Conservation (phyloP, 257 asterid genomes). For the Solanum peruvianum region DNA sequence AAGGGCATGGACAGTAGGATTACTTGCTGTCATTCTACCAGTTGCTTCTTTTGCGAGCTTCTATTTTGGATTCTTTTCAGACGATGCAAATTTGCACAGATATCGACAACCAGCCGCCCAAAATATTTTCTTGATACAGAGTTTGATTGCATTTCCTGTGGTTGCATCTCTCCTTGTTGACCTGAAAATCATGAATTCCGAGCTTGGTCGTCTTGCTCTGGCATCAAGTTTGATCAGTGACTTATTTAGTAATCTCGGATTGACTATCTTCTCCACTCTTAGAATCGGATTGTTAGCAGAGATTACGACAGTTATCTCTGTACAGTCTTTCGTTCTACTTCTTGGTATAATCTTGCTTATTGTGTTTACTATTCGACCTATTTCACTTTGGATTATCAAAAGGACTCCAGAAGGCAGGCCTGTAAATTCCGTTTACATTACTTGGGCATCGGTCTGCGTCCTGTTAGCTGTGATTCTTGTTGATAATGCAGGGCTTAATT, state of each 20-base stretch:
- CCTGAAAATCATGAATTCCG: slow-evolving; percentile 71
- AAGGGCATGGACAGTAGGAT: slow-evolving; percentile 78
- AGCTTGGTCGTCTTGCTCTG: slow-evolving; percentile 80
- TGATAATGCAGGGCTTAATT: slow-evolving; percentile 55
- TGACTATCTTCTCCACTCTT: slow-evolving; percentile 24
- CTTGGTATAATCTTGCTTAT: slow-evolving; percentile 22
- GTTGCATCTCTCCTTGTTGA: slow-evolving; percentile 70
- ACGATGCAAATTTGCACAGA: slow-evolving; percentile 1
- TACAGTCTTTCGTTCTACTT: slow-evolving; percentile 26
- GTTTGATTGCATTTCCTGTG: slow-evolving; percentile 59
- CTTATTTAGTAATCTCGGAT: slow-evolving; percentile 30
- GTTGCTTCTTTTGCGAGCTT: slow-evolving; percentile 10
- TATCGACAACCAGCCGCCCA: slow-evolving; percentile 38
- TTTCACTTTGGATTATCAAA: slow-evolving; percentile 41
- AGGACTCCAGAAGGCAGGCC: slow-evolving; percentile 79
- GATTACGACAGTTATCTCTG: slow-evolving; percentile 6
- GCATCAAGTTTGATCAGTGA: slow-evolving; percentile 64
- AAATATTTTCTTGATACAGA: slow-evolving; percentile 30
- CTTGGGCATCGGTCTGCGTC: slow-evolving; percentile 33
- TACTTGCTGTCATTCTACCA: slow-evolving; percentile 35
- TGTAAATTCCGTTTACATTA: slow-evolving; percentile 29
- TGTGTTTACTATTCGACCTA: slow-evolving; percentile 36
- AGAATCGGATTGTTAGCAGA: slow-evolving; percentile 33
- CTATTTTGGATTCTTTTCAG: neutral
- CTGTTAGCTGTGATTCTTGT: slow-evolving; percentile 40